Evolutionary conservation across 441 rosid species (phyloP).

Genomic region (Erodium trifolium): DNA sequence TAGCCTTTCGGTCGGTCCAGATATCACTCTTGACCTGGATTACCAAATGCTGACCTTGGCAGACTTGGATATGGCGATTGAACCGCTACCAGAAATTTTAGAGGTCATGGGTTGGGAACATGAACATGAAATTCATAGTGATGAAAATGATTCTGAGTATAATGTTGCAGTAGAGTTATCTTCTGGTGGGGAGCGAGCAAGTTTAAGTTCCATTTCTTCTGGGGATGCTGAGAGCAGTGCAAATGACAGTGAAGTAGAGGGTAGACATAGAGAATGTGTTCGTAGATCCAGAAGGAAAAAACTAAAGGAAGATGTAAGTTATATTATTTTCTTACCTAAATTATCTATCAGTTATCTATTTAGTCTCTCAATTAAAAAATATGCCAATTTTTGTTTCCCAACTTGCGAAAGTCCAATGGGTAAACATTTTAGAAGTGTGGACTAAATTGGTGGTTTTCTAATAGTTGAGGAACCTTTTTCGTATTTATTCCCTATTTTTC

Average conservation of each 20-base stretch:
- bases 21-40: conserved; percentile 74
- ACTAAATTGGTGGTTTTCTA: neutral
- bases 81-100: conserved; percentile 73
- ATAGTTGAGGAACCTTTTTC: neutral
- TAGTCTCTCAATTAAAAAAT: too few relatives aligned
- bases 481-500: neutral
- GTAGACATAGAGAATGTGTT: conserved; percentile 42
- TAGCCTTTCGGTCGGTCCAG: conserved; percentile 79
- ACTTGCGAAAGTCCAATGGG: neutral
- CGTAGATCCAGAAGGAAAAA: conserved; percentile 72
- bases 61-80: conserved; percentile 64
- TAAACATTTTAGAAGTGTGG: neutral
- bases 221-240: conserved; percentile 57
- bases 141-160: conserved; percentile 95
- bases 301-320: conserved; percentile 60
- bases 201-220: conserved; percentile 49
- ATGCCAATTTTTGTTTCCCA: neutral
- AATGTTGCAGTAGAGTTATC: conserved; percentile 74
- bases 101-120: conserved; percentile 97
- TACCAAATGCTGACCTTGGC: conserved; percentile 80
- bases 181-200: conserved; percentile 63
- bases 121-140: conserved; percentile 60
- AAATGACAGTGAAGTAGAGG: conserved; percentile 57
- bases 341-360: neutral
- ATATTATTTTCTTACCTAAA: conserved; percentile 2